Evolutionary conservation across 179 eudicot genomes (phyloP).

Genomic region (Gypsophila paniculata): DNA sequence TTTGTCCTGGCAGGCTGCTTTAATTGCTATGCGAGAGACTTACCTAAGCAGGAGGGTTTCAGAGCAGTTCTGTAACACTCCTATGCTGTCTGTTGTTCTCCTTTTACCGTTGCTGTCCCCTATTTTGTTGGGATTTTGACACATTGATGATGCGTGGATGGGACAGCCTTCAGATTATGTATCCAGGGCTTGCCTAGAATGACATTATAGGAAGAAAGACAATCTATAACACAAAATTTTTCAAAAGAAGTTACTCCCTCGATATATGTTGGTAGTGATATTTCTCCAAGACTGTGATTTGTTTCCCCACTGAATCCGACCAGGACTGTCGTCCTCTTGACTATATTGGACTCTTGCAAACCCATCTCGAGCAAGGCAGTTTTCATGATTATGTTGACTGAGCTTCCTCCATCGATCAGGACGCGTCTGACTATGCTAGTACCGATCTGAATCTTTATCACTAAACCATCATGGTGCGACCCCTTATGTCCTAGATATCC

Average conservation of each 20-base stretch:
- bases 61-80: background rate
- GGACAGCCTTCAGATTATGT: background rate
- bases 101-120: background rate
- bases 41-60: background rate
- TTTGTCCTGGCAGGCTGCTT: background rate
- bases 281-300: background rate
- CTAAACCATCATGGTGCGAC: background rate
- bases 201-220: background rate
- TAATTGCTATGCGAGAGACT: background rate
- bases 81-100: background rate
- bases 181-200: background rate
- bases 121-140: background rate
- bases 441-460: background rate
- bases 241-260: background rate
- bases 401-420: background rate
- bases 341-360: background rate
- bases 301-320: constrained; percentile 6
- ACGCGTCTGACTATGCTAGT: background rate
- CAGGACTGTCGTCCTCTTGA: background rate
- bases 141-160: background rate
- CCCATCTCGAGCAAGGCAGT: background rate
- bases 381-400: background rate
- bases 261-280: background rate
- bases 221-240: background rate
- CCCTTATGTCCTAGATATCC: background rate